phyloP scores from a whole-genome alignment of 2,329 filamentous ascomycete species.

The Penicillium expansum region DNA sequence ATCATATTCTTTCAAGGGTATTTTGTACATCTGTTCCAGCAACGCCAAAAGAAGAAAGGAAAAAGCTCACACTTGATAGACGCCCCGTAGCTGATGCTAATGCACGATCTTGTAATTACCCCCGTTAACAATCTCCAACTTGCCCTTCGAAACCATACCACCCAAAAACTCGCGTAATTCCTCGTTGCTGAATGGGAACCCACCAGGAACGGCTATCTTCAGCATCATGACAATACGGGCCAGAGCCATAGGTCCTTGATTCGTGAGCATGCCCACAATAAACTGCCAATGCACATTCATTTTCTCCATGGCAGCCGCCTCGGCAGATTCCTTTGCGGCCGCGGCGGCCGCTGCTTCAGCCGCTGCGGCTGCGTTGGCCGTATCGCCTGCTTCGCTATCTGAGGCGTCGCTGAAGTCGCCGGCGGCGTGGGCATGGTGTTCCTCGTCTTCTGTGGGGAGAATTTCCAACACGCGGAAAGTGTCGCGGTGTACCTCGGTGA shows the following conservation, averaged over 20 bases:
- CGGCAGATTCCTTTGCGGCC: conserved; percentile 46
- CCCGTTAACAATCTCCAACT: conserved; percentile 63
- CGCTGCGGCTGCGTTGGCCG: conserved; percentile 37
- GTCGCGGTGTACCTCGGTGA: conserved; percentile 47
- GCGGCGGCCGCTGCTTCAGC: conserved; percentile 43
- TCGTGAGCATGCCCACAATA: conserved; percentile 92
- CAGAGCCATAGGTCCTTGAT: conserved; percentile 79
- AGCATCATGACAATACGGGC: conserved; percentile 89
- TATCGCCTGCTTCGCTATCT: conserved; percentile 24
- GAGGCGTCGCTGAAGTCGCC: conserved; percentile 20
- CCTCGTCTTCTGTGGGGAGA: conserved; percentile 40
- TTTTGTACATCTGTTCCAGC: neutral
- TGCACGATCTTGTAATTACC: conserved; percentile 63
- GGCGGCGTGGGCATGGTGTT: conserved; percentile 16
- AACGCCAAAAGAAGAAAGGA: conserved; percentile 12
- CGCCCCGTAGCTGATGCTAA: conserved; percentile 11
- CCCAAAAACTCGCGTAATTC: conserved; percentile 78
- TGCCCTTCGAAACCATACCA: conserved; percentile 70
- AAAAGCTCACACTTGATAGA: neutral
- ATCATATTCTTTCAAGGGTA: conserved; percentile 3
- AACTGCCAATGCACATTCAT: conserved; percentile 83
- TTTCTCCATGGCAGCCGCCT: conserved; percentile 64
- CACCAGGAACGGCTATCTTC: conserved; percentile 83
- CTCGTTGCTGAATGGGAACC: conserved; percentile 85
- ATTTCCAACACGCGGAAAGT: conserved; percentile 58